Percentiles rank a stretch among this genome's conserved stretches.
Conservation (phyloP, 2,329 filamentous ascomycete species). For the Tricladium varicosporioides region DNA sequence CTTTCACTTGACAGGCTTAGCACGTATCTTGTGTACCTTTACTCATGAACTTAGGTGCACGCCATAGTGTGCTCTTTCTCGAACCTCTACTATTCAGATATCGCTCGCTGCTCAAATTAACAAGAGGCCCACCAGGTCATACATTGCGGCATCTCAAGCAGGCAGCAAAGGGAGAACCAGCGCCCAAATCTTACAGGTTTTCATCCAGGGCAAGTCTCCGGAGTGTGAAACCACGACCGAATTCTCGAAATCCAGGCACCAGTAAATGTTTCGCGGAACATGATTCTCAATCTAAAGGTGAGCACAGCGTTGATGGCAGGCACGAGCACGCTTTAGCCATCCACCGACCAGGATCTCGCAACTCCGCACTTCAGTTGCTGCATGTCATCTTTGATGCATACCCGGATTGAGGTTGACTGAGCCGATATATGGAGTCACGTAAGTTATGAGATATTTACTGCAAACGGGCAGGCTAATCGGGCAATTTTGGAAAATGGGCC, state of each 20-base stretch:
- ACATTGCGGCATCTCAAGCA: neutral
- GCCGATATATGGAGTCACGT: neutral
- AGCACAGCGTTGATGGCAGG: neutral
- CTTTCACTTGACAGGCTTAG: neutral
- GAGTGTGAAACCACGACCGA: too few species aligned
- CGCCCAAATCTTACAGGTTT: neutral
- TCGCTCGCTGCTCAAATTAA: neutral
- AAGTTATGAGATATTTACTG: neutral
- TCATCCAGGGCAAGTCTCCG: neutral
- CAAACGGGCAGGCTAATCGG: neutral
- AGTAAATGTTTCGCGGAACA: neutral
- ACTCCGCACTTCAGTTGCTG: neutral
- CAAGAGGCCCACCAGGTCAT: neutral
- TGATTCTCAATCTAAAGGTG: neutral
- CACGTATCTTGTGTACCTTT: neutral
- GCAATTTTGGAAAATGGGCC: neutral
- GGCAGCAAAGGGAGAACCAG: neutral
- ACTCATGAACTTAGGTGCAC: neutral
- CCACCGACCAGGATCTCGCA: neutral
- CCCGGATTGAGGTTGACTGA: neutral
- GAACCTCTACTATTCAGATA: too few species aligned
- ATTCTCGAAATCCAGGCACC: neutral
- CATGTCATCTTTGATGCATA: neutral
- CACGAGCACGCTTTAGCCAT: slow-evolving; percentile 1
- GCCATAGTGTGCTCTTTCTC: too few species aligned